Evolutionary conservation across 192 early-diverging fungal species (phyloP).

Genomic region (Coemansia sp.): DNA sequence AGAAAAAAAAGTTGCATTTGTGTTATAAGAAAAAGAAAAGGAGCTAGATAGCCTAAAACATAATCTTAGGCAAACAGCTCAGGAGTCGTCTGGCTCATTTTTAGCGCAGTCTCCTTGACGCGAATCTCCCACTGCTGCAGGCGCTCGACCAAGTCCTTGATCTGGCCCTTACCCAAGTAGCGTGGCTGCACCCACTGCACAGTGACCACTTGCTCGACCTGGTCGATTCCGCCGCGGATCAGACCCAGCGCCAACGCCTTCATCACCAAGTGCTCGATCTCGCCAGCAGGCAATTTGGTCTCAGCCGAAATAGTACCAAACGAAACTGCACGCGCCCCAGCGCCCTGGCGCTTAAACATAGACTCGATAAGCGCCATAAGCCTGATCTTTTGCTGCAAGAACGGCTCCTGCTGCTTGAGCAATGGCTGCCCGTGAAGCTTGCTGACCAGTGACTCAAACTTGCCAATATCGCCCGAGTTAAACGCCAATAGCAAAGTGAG

Average conservation of each 20-base stretch:
- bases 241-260: slow-evolving; percentile 93
- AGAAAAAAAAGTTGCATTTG: neutral
- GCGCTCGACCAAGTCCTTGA: slow-evolving; percentile 78
- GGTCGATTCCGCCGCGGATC: slow-evolving; percentile 93
- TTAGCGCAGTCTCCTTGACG: slow-evolving; percentile 62
- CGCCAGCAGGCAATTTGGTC: slow-evolving; percentile 58
- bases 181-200: slow-evolving; percentile 99
- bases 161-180: slow-evolving; percentile 89
- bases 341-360: slow-evolving; percentile 78
- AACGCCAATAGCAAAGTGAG: slow-evolving; percentile 84
- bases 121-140: slow-evolving; percentile 85
- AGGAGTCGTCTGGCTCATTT: slow-evolving; percentile 45
- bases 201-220: slow-evolving; percentile 85
- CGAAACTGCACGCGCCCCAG: slow-evolving; percentile 71
- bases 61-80: slow-evolving; percentile 43
- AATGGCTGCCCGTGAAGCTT: slow-evolving; percentile 81
- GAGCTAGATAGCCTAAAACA: neutral
- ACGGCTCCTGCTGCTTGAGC: slow-evolving; percentile 71
- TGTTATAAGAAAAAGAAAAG: neutral
- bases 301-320: slow-evolving; percentile 84
- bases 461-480: slow-evolving; percentile 92
- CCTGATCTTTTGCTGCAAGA: slow-evolving; percentile 94
- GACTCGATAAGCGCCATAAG: slow-evolving; percentile 96
- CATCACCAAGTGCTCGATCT: slow-evolving; percentile 98
- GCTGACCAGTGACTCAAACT: slow-evolving; percentile 77